Conservation (phyloP, 2,329 filamentous ascomycete genomes). For the Cladophialophora chaetospira region DNA sequence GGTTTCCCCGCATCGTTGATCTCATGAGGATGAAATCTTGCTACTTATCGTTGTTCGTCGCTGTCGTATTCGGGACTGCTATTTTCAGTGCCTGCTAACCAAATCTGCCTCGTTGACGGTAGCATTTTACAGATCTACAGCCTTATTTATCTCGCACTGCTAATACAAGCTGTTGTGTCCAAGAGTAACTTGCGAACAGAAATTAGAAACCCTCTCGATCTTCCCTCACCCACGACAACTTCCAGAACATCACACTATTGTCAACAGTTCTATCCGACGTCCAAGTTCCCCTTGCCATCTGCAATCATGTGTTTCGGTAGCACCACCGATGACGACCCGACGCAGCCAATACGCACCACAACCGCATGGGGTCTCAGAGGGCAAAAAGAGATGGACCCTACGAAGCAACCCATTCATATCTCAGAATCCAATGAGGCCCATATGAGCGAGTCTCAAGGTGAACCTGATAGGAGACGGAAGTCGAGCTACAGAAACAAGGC, state of each 20-base stretch:
- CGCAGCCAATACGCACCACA: slow-evolving; percentile 19
- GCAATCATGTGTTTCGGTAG: slow-evolving; percentile 25
- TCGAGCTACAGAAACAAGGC: slow-evolving; percentile 1
- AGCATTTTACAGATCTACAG: neutral
- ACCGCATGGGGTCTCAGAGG: neutral
- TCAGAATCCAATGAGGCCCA: slow-evolving; percentile 16
- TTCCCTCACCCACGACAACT: too few relatives aligned
- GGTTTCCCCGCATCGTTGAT: neutral
- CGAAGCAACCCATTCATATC: slow-evolving; percentile 25
- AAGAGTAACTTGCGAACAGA: too few relatives aligned
- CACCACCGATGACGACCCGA: slow-evolving; percentile 19
- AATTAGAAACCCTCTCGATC: too few relatives aligned
- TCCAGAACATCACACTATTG: too few relatives aligned
- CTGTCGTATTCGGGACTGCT: slow-evolving; percentile 9
- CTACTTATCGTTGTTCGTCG: neutral
- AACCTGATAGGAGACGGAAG: neutral
- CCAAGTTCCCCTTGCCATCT: too few relatives aligned
- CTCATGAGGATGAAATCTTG: neutral
- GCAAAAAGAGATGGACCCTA: slow-evolving; percentile 17
- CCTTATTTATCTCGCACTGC: neutral
- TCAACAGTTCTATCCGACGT: too few relatives aligned
- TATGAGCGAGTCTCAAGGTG: neutral
- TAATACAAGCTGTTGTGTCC: too few relatives aligned
- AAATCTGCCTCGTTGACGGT: too few relatives aligned
- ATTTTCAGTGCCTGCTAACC: slow-evolving; percentile 6